Percentiles rank a stretch among this genome's conserved stretches.
phyloP scores from a whole-genome alignment of 73 alveolate genomes.

The Paramecium pentaurelia region DNA sequence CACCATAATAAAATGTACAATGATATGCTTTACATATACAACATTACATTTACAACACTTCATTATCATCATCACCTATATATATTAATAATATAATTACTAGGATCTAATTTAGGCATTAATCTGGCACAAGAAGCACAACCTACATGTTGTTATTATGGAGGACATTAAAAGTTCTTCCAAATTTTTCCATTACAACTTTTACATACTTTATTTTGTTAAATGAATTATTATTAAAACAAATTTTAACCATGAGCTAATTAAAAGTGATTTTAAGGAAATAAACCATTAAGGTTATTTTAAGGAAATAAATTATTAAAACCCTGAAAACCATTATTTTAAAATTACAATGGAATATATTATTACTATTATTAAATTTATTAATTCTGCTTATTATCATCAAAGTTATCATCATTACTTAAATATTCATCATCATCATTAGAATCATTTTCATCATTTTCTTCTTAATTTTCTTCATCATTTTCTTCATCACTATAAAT shows the following conservation, averaged over 20 bases:
- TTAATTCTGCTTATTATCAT: not conserved
- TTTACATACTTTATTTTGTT: not conserved
- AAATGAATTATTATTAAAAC: not conserved
- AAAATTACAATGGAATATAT: not conserved
- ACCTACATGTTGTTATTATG: not conserved
- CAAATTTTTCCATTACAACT: not conserved
- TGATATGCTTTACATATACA: constrained; percentile 5
- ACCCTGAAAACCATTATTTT: not conserved
- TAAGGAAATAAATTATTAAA: not conserved
- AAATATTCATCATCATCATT: not conserved
- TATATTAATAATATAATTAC: not conserved
- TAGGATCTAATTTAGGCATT: not conserved
- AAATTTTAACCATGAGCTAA: not conserved
- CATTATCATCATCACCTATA: not conserved
- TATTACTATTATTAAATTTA: not conserved
- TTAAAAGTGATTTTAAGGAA: not conserved
- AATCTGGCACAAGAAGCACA: not conserved
- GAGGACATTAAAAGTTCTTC: not conserved
- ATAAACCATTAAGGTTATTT: not conserved
- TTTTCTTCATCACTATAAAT: not conserved
- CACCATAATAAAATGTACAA: constrained; percentile 3
- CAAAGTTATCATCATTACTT: not conserved
- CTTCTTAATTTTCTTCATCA: not conserved
- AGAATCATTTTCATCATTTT: not conserved
- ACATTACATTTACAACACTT: not conserved